These are phyloP conservation scores for Paspalum vaginatum DNA, from an alignment of 176 grass and related monocot species.

Conservation along the genomic window DNA sequence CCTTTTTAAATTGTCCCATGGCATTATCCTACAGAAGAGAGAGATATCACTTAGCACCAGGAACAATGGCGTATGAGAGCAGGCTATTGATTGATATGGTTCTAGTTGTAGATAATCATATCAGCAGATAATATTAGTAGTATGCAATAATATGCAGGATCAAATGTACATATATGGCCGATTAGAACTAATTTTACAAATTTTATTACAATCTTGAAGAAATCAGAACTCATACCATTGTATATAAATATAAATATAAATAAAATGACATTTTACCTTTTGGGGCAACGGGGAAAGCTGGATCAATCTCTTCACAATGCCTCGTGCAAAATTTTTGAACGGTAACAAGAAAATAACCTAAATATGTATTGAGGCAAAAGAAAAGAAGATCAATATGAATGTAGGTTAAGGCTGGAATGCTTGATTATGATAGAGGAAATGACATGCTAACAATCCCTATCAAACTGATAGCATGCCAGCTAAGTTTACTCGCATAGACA, in stretches of 20 bases:
- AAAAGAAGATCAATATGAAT: constrained; percentile 33
- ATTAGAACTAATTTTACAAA: neutral
- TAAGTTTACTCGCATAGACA: neutral
- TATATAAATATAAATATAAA: constrained; percentile 15
- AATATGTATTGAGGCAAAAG: constrained; percentile 35
- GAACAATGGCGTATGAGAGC: constrained; percentile 30
- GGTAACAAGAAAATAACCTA: constrained; percentile 93
- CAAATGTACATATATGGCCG: neutral
- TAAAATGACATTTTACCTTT: constrained; percentile 53
- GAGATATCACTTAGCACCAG: constrained; percentile 21
- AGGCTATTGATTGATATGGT: neutral
- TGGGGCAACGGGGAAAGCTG: constrained; percentile 80
- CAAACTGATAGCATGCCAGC: neutral
- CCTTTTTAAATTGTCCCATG: constrained; percentile 64
- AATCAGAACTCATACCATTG: constrained; percentile 25
- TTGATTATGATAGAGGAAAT: constrained; percentile 22
- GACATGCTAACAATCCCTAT: neutral
- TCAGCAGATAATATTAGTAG: neutral
- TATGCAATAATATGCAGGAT: neutral
- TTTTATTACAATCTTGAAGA: neutral
- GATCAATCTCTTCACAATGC: constrained; percentile 83
- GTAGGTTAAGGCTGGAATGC: neutral
- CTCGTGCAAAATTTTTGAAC: constrained; percentile 78
- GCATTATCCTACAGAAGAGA: constrained; percentile 60
- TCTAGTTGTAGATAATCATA: neutral